phyloP scores from a whole-genome alignment of 345 rosid genomes.

The Combretum micranthum region DNA sequence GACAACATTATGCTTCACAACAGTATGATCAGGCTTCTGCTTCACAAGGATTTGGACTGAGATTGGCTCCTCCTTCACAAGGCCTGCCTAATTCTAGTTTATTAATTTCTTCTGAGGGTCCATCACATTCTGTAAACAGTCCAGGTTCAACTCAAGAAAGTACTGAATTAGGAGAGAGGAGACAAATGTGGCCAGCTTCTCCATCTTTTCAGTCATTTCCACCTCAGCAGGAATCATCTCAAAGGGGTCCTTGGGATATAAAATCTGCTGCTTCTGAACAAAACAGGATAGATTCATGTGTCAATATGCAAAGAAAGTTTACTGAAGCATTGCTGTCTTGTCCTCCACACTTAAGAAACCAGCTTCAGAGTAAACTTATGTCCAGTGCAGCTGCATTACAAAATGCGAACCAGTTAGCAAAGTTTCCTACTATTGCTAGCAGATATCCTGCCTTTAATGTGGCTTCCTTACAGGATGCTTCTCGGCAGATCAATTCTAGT shows the following conservation, averaged over 20 bases:
- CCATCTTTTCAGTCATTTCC: conserved; percentile 23
- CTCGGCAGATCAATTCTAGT: conserved; percentile 7
- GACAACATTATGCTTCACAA: conserved; percentile 8
- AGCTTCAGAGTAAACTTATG: conserved; percentile 17
- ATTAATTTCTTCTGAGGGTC: conserved; percentile 18
- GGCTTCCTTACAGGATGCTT: conserved; percentile 13
- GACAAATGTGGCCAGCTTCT: conserved; percentile 18
- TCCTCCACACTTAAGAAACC: conserved; percentile 16
- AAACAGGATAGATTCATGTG: conserved; percentile 9
- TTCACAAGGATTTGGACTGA: conserved; percentile 45
- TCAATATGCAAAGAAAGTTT: conserved; percentile 21
- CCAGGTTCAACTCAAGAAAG: conserved; percentile 11
- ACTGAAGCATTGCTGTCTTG: conserved; percentile 9
- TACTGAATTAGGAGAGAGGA: conserved; percentile 24
- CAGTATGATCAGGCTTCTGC: conserved; percentile 20
- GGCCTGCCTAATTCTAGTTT: conserved; percentile 14
- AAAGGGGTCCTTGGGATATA: conserved; percentile 16
- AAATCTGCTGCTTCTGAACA: conserved; percentile 8
- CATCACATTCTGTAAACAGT: conserved; percentile 10
- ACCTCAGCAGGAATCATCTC: conserved; percentile 20
- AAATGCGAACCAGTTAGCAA: conserved; percentile 13
- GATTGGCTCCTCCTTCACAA: conserved; percentile 43
- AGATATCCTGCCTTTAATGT: conserved; percentile 14
- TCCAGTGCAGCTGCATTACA: conserved; percentile 13
- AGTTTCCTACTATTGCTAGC: conserved; percentile 13